phyloP scores from a whole-genome alignment of 805 yeast genomes.

The Saccharomycopsis synnaedendra region DNA sequence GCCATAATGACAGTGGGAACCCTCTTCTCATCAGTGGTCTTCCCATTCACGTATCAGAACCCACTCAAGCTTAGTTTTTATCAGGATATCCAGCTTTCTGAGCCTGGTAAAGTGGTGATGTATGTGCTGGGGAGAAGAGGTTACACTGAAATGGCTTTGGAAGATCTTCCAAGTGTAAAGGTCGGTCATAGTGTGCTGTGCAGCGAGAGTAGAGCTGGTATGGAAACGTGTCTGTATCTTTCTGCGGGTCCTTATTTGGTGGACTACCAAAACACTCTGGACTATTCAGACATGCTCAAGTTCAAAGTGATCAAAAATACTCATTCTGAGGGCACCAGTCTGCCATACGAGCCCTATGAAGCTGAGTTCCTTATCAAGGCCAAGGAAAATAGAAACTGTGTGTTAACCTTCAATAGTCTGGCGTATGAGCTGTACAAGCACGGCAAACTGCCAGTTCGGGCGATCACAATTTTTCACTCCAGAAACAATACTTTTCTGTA shows the following conservation, averaged over 20 bases:
- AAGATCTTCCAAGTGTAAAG: slow-evolving; percentile 58
- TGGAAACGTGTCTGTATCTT: slow-evolving; percentile 41
- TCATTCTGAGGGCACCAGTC: slow-evolving; percentile 20
- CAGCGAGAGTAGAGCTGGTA: slow-evolving; percentile 28
- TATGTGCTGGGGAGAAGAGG: background rate
- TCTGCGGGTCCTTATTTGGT: slow-evolving; percentile 38
- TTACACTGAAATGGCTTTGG: slow-evolving; percentile 30
- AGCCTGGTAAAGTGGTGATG: slow-evolving; percentile 5
- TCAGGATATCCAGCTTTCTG: slow-evolving; percentile 43
- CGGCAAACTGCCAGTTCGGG: slow-evolving; percentile 50
- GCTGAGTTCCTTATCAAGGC: slow-evolving; percentile 52
- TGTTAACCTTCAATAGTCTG: slow-evolving; percentile 43
- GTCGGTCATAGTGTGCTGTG: slow-evolving; percentile 26
- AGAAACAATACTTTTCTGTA: background rate
- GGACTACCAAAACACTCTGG: slow-evolving; percentile 23
- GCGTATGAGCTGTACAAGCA: slow-evolving; percentile 24
- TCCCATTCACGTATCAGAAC: slow-evolving; percentile 47
- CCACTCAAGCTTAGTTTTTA: slow-evolving; percentile 69
- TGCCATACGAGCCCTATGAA: slow-evolving; percentile 51
- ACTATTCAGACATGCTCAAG: slow-evolving; percentile 33
- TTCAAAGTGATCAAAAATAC: slow-evolving; percentile 42
- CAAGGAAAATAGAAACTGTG: slow-evolving; percentile 54
- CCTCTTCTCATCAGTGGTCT: slow-evolving; percentile 26
- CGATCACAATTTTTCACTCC: slow-evolving; percentile 41
- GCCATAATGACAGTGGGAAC: slow-evolving; percentile 29